Base-by-base conservation (phyloP, 1,284 basidiomycete species). In the Ganoderma lucidum region DNA sequence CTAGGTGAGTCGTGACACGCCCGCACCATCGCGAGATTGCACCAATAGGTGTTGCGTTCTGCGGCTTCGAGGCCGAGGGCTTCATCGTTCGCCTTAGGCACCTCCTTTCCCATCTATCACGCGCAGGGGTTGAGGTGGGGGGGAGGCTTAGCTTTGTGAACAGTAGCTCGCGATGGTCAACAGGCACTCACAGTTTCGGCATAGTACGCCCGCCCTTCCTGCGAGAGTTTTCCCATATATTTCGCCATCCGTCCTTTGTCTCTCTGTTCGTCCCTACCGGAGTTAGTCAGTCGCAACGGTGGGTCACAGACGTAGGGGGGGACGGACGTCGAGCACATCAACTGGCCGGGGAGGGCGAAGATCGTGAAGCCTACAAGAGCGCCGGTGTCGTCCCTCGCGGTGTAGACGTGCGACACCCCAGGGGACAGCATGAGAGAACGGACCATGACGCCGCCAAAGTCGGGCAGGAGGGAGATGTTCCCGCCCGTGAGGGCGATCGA, bases 1-100 rank as follows among this genome's bases (percentile, higher is more conserved):
- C n/a, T n/a, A n/a, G n/a, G n/a, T n/a, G n/a, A n/a, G n/a, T n/a
- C n/a, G n/a, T n/a, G n/a, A n/a, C n/a, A n/a, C n/a, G n/a, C n/a
- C 30, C 67, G 69, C 32, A 73, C 71, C 69, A 73, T 70, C 12
- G 71, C 71, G 41, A 69, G 62, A 56, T 70, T 67, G 71, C 71
- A 73, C 69, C 69, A 73, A 51, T 70, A 73, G 12, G 67, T 62
- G 19, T 60, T 67, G 42, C 73, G 66, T 61, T 69, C 66, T 55
- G 68, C 51, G 30, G 64, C 63, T 44, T 70, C 30, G 28, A 69
- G 67, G 12, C 67, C 69, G 45, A 73, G 35, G 6, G 39, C 59
- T 53, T 63, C 67, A 48, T 73, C 69, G 42, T 62, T 69, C 15
- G 63, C 59, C n/a, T 68, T 63, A 14, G 69, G 69, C 28, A 73